These are phyloP conservation scores for Austroboletus novae-zelandiae DNA, from an alignment of 1,284 basidiomycete genomes.

Conservation along the genomic window DNA sequence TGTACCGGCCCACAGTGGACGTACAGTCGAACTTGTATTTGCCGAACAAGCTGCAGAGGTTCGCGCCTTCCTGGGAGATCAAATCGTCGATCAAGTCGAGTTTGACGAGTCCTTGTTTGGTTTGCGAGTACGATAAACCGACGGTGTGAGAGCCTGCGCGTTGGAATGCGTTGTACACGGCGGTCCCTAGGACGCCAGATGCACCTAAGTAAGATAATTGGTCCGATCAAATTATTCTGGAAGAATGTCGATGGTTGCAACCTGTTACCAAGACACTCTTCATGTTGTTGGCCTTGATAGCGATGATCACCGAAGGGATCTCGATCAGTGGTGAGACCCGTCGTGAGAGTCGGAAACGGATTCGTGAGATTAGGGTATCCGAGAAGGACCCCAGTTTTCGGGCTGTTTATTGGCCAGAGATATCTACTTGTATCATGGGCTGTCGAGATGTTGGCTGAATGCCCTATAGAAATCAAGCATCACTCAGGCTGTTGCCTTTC, in stretches of 20 bases:
- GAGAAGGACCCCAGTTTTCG: not conserved
- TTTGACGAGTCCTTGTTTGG: conserved; percentile 48
- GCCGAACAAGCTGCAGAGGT: conserved; percentile 41
- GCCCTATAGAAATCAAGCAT: no score
- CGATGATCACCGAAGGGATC: not conserved
- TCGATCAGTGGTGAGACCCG: not conserved
- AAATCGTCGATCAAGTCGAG: conserved; percentile 59
- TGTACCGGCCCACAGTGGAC: conserved; percentile 17
- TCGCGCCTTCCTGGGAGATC: conserved; percentile 42
- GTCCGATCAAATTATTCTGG: conserved; percentile 9
- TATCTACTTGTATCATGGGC: not conserved
- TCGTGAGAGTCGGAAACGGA: not conserved
- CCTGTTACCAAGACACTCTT: conserved; percentile 54
- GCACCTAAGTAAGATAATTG: conserved; percentile 49
- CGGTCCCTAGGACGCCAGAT: conserved; percentile 73
- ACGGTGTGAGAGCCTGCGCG: conserved; percentile 44
- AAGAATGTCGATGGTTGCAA: conserved; percentile 11
- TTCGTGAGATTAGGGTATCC: not conserved
- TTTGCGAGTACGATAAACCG: conserved; percentile 63
- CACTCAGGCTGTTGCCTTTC: no score
- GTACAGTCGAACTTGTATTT: conserved; percentile 63
- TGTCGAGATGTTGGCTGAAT: not conserved
- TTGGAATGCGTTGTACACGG: conserved; percentile 61
- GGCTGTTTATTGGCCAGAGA: not conserved
- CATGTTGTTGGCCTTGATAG: conserved; percentile 14